phyloP scores from a whole-genome alignment of 2,329 filamentous ascomycete species.

The Trichoderma endophyticum region DNA sequence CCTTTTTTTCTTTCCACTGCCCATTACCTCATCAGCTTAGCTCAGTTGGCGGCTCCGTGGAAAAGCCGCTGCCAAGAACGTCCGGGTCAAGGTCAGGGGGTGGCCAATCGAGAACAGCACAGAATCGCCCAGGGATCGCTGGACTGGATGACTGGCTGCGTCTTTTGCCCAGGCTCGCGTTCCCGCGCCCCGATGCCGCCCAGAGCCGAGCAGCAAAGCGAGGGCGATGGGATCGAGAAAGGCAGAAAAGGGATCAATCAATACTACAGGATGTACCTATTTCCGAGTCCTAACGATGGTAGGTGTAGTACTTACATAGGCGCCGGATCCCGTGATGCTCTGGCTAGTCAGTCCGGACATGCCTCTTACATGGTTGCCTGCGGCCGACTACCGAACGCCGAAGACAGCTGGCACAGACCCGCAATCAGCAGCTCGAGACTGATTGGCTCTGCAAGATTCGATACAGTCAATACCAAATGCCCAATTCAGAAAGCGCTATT shows the following conservation, averaged over 20 bases:
- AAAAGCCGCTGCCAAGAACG: slow-evolving; percentile 14
- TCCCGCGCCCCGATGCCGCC: not conserved
- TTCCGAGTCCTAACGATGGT: not conserved
- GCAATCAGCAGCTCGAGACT: not conserved
- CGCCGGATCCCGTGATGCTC: not conserved
- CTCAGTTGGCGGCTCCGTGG: slow-evolving; percentile 11
- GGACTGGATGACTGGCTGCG: not conserved
- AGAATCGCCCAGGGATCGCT: not conserved
- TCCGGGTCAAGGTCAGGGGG: not conserved
- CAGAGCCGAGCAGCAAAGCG: not conserved
- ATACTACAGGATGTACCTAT: not conserved
- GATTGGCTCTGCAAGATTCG: not conserved
- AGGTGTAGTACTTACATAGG: not conserved
- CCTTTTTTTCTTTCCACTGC: not conserved
- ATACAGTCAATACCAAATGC: not conserved
- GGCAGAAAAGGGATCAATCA: not conserved
- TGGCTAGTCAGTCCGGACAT: not conserved
- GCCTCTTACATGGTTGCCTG: not conserved
- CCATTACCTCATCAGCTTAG: slow-evolving; percentile 14
- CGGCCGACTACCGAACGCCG: slow-evolving; percentile 4
- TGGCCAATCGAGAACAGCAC: not conserved
- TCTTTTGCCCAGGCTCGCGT: not conserved
- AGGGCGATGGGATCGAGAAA: not conserved
- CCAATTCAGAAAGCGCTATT: not conserved
- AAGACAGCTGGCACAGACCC: not conserved